Percentiles rank a stretch among this genome's conserved stretches.
These are phyloP conservation scores for Backusella circina DNA, from an alignment of 192 early-diverging fungal genomes.

Conservation along the genomic window DNA sequence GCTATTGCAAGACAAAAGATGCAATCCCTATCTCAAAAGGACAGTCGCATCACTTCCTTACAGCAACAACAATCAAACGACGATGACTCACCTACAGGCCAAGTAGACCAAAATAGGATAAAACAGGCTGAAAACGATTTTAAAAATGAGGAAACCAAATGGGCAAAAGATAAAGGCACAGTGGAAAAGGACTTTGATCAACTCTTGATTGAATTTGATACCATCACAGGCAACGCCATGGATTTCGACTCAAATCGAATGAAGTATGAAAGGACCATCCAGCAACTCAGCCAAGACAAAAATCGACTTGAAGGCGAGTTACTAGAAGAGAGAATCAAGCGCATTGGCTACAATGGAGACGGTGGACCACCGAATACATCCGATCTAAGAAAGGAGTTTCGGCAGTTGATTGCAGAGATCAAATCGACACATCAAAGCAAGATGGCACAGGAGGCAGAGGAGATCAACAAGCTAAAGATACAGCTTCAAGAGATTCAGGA, in stretches of 20 bases:
- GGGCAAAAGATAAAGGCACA: slow-evolving; percentile 13
- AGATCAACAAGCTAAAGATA: slow-evolving; percentile 38
- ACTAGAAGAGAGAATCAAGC: slow-evolving; percentile 33
- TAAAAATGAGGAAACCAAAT: neutral
- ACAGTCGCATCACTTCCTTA: slow-evolving; percentile 26
- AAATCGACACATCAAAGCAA: slow-evolving; percentile 43
- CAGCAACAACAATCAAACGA: slow-evolving; percentile 23
- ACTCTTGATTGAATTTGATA: slow-evolving; percentile 41
- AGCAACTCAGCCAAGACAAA: slow-evolving; percentile 23
- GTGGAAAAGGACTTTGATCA: slow-evolving; percentile 39
- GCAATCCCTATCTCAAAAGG: slow-evolving; percentile 30
- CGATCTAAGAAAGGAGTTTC: slow-evolving; percentile 52
- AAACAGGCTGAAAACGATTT: neutral
- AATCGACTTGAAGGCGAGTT: slow-evolving; percentile 33
- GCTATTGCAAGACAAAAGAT: slow-evolving; percentile 36
- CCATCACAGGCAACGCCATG: slow-evolving; percentile 35
- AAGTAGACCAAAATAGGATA: neutral
- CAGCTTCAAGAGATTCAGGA: slow-evolving; percentile 41
- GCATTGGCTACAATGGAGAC: slow-evolving; percentile 21
- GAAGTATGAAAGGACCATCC: slow-evolving; percentile 29
- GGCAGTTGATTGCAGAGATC: slow-evolving; percentile 46
- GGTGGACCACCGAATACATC: slow-evolving; percentile 33
- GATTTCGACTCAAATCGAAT: slow-evolving; percentile 37
- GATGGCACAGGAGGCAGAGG: slow-evolving; percentile 43
- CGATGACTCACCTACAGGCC: neutral